phyloP scores from a whole-genome alignment of 1,284 basidiomycete species.

The Nidula niveotomentosa region DNA sequence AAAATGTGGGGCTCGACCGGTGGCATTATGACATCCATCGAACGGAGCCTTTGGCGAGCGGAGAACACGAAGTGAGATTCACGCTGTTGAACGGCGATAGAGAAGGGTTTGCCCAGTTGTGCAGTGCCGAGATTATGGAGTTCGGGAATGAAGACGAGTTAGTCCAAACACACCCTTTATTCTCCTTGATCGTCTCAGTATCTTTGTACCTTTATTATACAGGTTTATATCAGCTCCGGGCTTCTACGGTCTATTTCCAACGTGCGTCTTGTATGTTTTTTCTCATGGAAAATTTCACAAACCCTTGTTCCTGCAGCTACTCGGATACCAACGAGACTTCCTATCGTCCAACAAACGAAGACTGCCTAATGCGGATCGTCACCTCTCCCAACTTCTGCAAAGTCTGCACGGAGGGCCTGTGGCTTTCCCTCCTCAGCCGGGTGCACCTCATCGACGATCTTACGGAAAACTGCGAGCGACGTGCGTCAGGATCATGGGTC shows the following conservation, averaged over 20 bases:
- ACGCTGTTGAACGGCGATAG: slow-evolving; percentile 48
- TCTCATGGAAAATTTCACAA: neutral
- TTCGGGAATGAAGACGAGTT: slow-evolving; percentile 69
- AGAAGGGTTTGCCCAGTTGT: slow-evolving; percentile 67
- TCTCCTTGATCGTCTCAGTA: no score
- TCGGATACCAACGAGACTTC: slow-evolving; percentile 59
- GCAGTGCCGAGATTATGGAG: slow-evolving; percentile 76
- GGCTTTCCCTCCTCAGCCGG: slow-evolving; percentile 59
- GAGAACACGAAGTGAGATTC: slow-evolving; percentile 60
- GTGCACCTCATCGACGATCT: slow-evolving; percentile 63
- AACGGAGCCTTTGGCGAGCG: slow-evolving; percentile 37
- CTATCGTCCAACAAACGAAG: slow-evolving; percentile 80
- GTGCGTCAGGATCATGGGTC: slow-evolving; percentile 8
- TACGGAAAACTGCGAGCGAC: slow-evolving; percentile 29
- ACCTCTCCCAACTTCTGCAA: slow-evolving; percentile 73
- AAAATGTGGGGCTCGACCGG: slow-evolving; percentile 60
- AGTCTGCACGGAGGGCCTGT: slow-evolving; percentile 74
- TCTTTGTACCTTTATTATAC: neutral
- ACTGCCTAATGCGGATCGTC: slow-evolving; percentile 82
- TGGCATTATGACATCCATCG: slow-evolving; percentile 70
- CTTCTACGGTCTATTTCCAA: slow-evolving; percentile 75
- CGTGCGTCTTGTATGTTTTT: slow-evolving; percentile 37
- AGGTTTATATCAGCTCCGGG: slow-evolving; percentile 66
- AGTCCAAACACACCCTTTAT: slow-evolving; percentile 16
- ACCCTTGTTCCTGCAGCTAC: slow-evolving; percentile 36